Evolutionary conservation across 2,329 filamentous ascomycete genomes (phyloP), one percentile per base, ranked within the genome.

Genomic region (Ilyonectria sp.): DNA sequence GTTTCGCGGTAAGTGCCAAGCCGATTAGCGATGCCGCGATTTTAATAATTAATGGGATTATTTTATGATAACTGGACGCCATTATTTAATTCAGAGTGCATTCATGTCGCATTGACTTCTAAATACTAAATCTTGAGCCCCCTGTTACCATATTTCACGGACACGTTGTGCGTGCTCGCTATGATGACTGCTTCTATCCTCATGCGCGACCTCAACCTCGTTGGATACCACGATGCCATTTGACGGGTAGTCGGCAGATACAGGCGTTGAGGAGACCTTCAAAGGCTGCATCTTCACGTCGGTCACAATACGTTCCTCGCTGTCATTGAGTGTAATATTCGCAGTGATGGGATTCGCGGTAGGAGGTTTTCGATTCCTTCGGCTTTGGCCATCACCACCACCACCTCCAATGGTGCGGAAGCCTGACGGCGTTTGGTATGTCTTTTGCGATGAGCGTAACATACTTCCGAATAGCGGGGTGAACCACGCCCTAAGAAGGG

Each of bases 381-480:
- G 76, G 23, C 74, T 77, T 31, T 72, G 71, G 4, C 37, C 37
- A n/a, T 74, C 75, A 17, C 74, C 67, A 15, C 76, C 77, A 17
- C 79, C 81, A 11, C 77, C 82, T 2, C 82, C 82, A 21, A 84
- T 83, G 6, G 82, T 83, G 21, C 79, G 80, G 69, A 83, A 77
- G 4, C 79, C 79, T 15, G 74, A 78, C 0, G 81, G 80, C 1
- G 75, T 77, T 69, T 82, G 80, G 67, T 82, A 81, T 33, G 77
- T 79, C 29, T 80, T 77, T 2, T 72, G 63, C 1, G 81, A 79
- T 2, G 82, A 82, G 10, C 79, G 77, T 19, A 83, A 13, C 2
- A 70, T 60, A 8, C 67, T 76, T n/a, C 74, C 74, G 13, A 75
- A 66, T 0, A 79, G 44, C 9, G 80, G 82, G 0, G 70, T 73